Conservation (phyloP, 805 yeast genomes). For the Starmerella ratchasimensis region DNA sequence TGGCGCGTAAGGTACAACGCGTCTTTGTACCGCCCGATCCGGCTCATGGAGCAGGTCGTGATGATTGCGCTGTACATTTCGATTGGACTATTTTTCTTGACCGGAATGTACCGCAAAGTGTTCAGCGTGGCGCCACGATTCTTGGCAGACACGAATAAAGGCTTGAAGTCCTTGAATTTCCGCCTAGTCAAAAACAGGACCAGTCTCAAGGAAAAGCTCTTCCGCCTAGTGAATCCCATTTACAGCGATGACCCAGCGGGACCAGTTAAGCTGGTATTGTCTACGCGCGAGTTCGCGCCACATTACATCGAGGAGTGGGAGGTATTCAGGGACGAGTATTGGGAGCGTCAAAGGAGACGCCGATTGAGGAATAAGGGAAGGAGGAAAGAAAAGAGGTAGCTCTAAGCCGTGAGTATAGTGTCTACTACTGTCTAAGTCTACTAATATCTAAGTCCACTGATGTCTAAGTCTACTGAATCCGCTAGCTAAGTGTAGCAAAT, state of each 20-base stretch:
- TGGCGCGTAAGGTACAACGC: slow-evolving; percentile 24
- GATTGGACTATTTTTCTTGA: slow-evolving; percentile 59
- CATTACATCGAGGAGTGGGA: slow-evolving; percentile 93
- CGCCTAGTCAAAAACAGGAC: slow-evolving; percentile 38
- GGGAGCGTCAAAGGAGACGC: slow-evolving; percentile 36
- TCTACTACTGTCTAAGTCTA: too few species aligned
- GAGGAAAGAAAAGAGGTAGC: not conserved
- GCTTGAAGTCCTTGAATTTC: slow-evolving; percentile 69
- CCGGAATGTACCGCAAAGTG: slow-evolving; percentile 82
- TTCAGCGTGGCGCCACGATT: slow-evolving; percentile 71
- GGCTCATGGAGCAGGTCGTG: slow-evolving; percentile 29
- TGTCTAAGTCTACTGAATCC: too few species aligned
- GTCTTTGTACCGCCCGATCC: slow-evolving; percentile 28
- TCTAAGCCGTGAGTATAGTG: not conserved
- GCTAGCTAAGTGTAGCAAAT: too few species aligned
- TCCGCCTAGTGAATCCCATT: slow-evolving; percentile 22
- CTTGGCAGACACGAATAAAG: slow-evolving; percentile 72
- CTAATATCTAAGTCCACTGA: too few species aligned
- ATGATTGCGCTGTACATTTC: slow-evolving; percentile 53
- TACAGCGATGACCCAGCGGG: slow-evolving; percentile 36
- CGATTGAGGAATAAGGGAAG: not conserved
- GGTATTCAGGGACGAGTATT: slow-evolving; percentile 78
- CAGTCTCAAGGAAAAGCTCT: slow-evolving; percentile 21
- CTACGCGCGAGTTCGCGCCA: slow-evolving; percentile 68
- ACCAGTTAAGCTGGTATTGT: slow-evolving; percentile 67